Conservation (phyloP, 306 rosid genomes). For the Pyrus bretschneideri region DNA sequence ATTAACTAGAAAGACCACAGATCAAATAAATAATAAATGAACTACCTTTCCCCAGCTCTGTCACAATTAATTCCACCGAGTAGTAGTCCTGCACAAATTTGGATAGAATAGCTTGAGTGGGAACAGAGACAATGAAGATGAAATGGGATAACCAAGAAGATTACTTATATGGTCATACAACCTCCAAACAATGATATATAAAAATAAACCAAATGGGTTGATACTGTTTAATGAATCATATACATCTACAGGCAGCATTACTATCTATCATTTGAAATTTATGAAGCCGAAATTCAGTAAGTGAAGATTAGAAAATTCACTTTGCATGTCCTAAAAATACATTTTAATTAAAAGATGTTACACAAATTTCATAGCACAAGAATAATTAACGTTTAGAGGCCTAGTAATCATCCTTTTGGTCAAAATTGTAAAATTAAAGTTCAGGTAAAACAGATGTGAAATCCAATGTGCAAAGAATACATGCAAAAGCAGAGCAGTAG, state of each 20-base stretch:
- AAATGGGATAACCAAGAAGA: neutral
- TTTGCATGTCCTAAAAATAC: neutral
- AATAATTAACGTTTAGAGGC: neutral
- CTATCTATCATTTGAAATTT: neutral
- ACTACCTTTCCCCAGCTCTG: conserved; percentile 82
- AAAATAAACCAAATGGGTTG: neutral
- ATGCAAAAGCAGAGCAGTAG: neutral
- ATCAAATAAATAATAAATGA: neutral
- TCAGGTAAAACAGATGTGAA: neutral
- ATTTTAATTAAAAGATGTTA: neutral
- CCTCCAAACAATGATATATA: neutral
- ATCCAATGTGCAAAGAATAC: neutral
- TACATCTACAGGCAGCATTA: neutral
- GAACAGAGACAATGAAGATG: neutral
- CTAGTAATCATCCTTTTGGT: neutral
- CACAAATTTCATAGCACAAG: neutral
- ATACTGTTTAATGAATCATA: neutral
- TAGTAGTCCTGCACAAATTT: conserved; percentile 60
- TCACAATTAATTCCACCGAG: conserved; percentile 57
- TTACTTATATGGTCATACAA: neutral
- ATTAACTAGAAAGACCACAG: neutral
- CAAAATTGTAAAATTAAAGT: neutral
- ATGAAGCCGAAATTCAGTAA: neutral
- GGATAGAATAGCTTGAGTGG: conserved; percentile 13
- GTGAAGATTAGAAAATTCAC: no score